Conservation (phyloP, 768 basidiomycete genomes). For the Pleurotus tuber-regium region DNA sequence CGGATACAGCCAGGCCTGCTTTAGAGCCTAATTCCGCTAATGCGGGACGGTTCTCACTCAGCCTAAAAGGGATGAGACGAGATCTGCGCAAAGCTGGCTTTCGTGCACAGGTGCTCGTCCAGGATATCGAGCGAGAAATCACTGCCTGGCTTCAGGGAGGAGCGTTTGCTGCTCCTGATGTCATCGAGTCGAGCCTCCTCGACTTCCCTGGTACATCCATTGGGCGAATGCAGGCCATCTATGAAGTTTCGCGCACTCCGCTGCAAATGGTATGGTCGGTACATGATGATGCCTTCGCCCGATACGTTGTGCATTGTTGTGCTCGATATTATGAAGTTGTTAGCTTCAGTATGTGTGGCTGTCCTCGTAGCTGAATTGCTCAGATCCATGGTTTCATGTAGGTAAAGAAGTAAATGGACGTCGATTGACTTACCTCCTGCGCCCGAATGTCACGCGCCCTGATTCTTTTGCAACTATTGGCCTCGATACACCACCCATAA, state of each 20-base stretch:
- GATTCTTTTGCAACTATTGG: constrained; percentile 39
- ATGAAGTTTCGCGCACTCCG: constrained; percentile 67
- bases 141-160: constrained; percentile 62
- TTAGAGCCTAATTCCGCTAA: constrained; percentile 55
- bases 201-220: constrained; percentile 41
- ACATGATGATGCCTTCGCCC: constrained; percentile 65
- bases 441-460: constrained; percentile 70
- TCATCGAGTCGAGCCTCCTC: constrained; percentile 19
- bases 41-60: constrained; percentile 75
- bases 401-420: constrained; percentile 59
- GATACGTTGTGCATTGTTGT: constrained; percentile 82
- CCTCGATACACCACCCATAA: constrained; percentile 71
- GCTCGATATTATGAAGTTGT: constrained; percentile 78
- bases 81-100: constrained; percentile 61
- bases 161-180: constrained; percentile 52
- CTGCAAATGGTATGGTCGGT: constrained; percentile 74
- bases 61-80: constrained; percentile 71
- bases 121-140: constrained; percentile 66
- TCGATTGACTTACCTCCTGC: constrained; percentile 76
- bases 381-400: constrained; percentile 16
- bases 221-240: constrained; percentile 50
- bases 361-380: neutral
- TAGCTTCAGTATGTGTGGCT: constrained; percentile 65
- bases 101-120: constrained; percentile 59
- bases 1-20: constrained; percentile 38